These are phyloP conservation scores for Phialophora tarda DNA, from an alignment of 2,329 filamentous ascomycete species.

Conservation along the genomic window DNA sequence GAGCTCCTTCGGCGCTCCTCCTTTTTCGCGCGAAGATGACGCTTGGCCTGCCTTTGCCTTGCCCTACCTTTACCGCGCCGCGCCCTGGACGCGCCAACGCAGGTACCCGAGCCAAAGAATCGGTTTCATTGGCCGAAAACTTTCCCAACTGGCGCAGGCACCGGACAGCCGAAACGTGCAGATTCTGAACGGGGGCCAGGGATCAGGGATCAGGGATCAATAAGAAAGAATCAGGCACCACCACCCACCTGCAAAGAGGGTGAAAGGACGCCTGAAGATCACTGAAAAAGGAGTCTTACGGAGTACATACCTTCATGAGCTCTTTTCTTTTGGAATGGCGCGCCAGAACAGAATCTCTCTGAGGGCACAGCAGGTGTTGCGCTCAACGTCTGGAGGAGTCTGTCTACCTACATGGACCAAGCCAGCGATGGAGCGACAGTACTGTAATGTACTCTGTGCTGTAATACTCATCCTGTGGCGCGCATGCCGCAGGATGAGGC, in stretches of 20 bases:
- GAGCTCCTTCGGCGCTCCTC: not conserved
- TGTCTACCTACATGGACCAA: no score
- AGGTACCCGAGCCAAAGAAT: slow-evolving; percentile 7
- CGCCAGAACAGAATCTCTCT: no score
- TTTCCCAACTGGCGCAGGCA: not conserved
- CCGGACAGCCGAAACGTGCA: not conserved
- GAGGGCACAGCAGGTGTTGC: no score
- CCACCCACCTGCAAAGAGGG: no score
- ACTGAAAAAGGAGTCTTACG: no score
- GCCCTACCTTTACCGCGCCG: no score
- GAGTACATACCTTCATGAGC: no score
- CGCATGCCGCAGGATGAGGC: not conserved
- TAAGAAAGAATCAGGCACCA: no score
- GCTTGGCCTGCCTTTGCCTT: not conserved
- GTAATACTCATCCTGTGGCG: not conserved
- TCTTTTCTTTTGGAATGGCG: no score
- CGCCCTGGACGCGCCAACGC: slow-evolving; percentile 5
- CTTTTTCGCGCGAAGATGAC: not conserved
- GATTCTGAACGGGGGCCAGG: no score
- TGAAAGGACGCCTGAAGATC: not conserved
- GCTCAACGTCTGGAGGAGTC: no score
- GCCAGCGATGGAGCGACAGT: no score
- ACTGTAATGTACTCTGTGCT: not conserved
- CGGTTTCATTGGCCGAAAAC: slow-evolving; percentile 6
- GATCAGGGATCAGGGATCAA: not conserved